These are phyloP conservation scores for Geotrichum carabidarum DNA, from an alignment of 1,139 yeast species.

Conservation along the genomic window DNA sequence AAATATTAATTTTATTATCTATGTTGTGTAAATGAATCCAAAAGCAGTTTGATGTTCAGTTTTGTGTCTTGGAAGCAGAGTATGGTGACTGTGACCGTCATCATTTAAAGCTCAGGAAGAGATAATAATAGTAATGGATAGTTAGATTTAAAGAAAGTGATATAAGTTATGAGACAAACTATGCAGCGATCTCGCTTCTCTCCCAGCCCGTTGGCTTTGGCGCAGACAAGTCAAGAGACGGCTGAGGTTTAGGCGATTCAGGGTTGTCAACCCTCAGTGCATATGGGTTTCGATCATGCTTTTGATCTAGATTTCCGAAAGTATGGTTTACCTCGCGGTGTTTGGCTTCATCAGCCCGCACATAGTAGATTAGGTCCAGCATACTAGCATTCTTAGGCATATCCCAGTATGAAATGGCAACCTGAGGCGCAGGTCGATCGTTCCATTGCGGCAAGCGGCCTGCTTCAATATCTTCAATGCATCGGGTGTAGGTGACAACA, in stretches of 20 bases:
- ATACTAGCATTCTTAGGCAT: constrained; percentile 49
- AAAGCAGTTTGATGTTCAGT: background rate
- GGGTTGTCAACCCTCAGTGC: constrained; percentile 47
- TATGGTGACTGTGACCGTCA: too few relatives aligned
- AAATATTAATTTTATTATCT: constrained; percentile 19
- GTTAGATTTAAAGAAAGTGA: background rate
- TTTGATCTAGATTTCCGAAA: constrained; percentile 56
- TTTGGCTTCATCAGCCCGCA: constrained; percentile 65
- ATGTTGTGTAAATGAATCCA: constrained; percentile 12
- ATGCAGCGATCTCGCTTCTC: constrained; percentile 46
- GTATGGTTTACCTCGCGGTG: constrained; percentile 77
- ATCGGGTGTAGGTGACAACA: constrained; percentile 62
- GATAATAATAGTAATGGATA: background rate
- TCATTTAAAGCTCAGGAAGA: too few relatives aligned
- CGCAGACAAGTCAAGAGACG: constrained; percentile 45
- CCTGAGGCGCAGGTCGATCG: constrained; percentile 37
- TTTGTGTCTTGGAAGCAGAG: background rate
- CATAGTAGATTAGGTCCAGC: constrained; percentile 54
- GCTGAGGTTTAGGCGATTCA: constrained; percentile 45
- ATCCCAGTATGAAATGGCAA: constrained; percentile 62
- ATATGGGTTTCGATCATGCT: constrained; percentile 61
- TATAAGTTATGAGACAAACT: background rate
- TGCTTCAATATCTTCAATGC: constrained; percentile 50
- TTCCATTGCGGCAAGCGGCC: constrained; percentile 52
- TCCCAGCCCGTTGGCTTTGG: constrained; percentile 57